phyloP scores from a whole-genome alignment of 1,139 yeast species.

The Taphrina populina region DNA sequence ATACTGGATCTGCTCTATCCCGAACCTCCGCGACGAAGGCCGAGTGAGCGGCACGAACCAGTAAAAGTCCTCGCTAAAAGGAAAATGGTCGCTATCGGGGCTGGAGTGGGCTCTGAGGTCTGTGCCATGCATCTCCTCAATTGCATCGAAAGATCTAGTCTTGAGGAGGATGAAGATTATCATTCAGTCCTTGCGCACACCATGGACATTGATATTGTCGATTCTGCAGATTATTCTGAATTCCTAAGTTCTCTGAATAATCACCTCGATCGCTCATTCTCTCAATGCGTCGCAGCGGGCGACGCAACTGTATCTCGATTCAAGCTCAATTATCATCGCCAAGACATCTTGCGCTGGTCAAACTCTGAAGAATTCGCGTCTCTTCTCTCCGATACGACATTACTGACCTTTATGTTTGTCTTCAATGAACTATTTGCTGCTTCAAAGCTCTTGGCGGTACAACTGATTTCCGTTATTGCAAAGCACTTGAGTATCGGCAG shows the following conservation, averaged over 20 bases:
- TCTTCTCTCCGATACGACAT: constrained; percentile 14
- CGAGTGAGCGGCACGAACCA: constrained; percentile 8
- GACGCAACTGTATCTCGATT: not conserved
- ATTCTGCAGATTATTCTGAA: constrained; percentile 17
- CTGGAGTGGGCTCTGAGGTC: constrained; percentile 29
- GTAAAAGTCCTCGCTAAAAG: not conserved
- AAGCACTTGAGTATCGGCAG: constrained; percentile 11
- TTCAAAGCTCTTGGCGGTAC: constrained; percentile 17
- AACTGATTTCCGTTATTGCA: constrained; percentile 19
- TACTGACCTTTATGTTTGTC: constrained; percentile 32
- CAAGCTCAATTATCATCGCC: constrained; percentile 3
- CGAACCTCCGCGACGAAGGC: constrained; percentile 15
- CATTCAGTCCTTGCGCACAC: constrained; percentile 8
- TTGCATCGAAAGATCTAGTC: not conserved
- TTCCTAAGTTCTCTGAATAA: constrained; percentile 5
- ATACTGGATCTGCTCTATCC: constrained; percentile 24
- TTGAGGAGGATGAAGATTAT: constrained; percentile 21
- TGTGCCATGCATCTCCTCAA: constrained; percentile 21
- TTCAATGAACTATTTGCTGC: constrained; percentile 30
- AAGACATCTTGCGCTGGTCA: constrained; percentile 13
- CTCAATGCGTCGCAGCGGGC: not conserved
- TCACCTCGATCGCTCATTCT: not conserved
- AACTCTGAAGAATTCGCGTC: constrained; percentile 5
- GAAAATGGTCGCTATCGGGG: constrained; percentile 21
- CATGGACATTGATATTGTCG: constrained; percentile 14